Conservation (phyloP, 2,329 filamentous ascomycete genomes). For the Aspergillus proliferans region DNA sequence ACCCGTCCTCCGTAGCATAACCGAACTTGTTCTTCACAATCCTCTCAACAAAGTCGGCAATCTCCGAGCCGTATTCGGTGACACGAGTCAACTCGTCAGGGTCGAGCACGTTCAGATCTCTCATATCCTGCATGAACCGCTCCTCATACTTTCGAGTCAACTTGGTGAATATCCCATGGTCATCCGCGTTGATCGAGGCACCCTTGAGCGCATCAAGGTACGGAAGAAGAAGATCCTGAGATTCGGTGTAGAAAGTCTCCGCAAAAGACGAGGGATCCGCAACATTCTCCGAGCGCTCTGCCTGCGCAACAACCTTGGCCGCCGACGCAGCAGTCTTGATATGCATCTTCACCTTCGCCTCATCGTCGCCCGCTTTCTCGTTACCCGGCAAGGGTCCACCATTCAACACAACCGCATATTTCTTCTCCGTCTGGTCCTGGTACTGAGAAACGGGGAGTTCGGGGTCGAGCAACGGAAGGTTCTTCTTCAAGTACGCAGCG, state of each 20-base stretch:
- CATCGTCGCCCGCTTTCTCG: slow-evolving; percentile 61
- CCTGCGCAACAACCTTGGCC: slow-evolving; percentile 44
- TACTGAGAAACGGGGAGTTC: slow-evolving; percentile 44
- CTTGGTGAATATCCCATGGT: slow-evolving; percentile 75
- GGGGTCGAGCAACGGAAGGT: slow-evolving; percentile 49
- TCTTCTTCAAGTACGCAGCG: slow-evolving; percentile 59
- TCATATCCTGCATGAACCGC: slow-evolving; percentile 86
- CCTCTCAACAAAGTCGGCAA: slow-evolving; percentile 74
- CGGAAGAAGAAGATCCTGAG: slow-evolving; percentile 67
- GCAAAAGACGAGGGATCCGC: slow-evolving; percentile 20
- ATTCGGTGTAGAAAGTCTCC: slow-evolving; percentile 51
- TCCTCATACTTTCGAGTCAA: slow-evolving; percentile 79
- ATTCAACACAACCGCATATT: slow-evolving; percentile 50
- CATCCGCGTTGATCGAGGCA: slow-evolving; percentile 51
- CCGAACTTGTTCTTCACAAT: slow-evolving; percentile 82
- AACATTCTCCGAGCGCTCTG: slow-evolving; percentile 17
- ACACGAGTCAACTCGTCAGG: slow-evolving; percentile 81
- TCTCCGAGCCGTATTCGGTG: slow-evolving; percentile 86
- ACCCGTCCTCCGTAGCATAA: slow-evolving; percentile 68
- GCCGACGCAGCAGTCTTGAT: slow-evolving; percentile 57
- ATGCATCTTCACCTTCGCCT: slow-evolving; percentile 88
- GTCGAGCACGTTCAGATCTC: slow-evolving; percentile 72
- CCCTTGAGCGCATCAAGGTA: slow-evolving; percentile 66
- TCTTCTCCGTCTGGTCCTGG: slow-evolving; percentile 42
- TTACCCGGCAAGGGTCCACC: slow-evolving; percentile 51